These are phyloP conservation scores for Botryotinia narcissicola DNA, from an alignment of 2,329 filamentous ascomycete species.

Conservation along the genomic window DNA sequence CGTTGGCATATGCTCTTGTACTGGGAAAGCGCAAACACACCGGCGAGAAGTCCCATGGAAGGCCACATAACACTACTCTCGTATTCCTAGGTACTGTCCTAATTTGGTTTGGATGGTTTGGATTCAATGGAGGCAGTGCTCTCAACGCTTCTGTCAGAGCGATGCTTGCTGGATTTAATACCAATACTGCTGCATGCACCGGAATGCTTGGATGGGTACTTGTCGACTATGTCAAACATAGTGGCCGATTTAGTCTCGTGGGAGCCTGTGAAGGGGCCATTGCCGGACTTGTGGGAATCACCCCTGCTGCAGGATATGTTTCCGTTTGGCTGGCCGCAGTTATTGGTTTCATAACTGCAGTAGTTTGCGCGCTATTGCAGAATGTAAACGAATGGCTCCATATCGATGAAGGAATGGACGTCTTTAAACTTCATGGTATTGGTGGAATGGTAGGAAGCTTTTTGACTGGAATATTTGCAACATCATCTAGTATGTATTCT, in stretches of 20 bases:
- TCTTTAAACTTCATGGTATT: constrained; percentile 59
- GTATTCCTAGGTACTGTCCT: constrained; percentile 63
- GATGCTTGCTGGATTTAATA: constrained; percentile 57
- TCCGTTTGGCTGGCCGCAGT: constrained; percentile 51
- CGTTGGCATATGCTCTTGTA: constrained; percentile 61
- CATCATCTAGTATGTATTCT: constrained; percentile 34
- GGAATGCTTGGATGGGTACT: constrained; percentile 54
- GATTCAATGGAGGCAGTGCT: constrained; percentile 52
- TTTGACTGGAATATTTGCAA: constrained; percentile 57
- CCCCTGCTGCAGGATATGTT: constrained; percentile 55
- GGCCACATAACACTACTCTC: constrained; percentile 61
- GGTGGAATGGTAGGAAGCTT: constrained; percentile 58
- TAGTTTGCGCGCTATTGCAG: constrained; percentile 40
- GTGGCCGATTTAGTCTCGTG: constrained; percentile 49
- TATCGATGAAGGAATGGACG: constrained; percentile 58
- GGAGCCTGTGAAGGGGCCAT: constrained; percentile 55
- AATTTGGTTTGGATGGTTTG: constrained; percentile 63
- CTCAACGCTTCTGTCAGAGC: constrained; percentile 52
- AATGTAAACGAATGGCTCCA: constrained; percentile 51
- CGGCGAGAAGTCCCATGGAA: constrained; percentile 49
- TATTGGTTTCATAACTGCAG: constrained; percentile 51
- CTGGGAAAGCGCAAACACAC: constrained; percentile 56
- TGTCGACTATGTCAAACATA: constrained; percentile 50
- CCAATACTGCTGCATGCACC: constrained; percentile 55
- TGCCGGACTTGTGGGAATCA: constrained; percentile 56